These are phyloP conservation scores for Chrysopogon serrulatus DNA, from an alignment of 176 grass and related monocot genomes.

Conservation along the genomic window DNA sequence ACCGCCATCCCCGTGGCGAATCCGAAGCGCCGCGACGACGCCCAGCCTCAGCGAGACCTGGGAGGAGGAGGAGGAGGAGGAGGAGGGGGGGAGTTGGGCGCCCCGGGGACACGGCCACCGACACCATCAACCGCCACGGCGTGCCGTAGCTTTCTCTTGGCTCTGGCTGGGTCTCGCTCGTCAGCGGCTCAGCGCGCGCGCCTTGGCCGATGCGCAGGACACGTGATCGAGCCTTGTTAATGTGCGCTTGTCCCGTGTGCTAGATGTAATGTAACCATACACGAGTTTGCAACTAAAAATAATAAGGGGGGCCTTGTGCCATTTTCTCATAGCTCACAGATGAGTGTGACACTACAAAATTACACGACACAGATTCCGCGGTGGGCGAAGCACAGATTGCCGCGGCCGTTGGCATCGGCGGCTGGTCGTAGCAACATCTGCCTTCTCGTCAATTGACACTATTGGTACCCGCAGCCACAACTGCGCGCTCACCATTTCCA, in stretches of 20 bases:
- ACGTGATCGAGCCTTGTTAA: neutral
- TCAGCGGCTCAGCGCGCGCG: too few relatives aligned
- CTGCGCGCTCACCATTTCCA: neutral
- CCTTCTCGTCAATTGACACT: neutral
- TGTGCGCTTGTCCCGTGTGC: neutral
- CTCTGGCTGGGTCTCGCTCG: neutral
- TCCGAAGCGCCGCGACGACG: neutral
- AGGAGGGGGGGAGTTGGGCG: neutral
- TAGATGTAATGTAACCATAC: neutral
- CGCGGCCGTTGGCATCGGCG: neutral
- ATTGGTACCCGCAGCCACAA: neutral
- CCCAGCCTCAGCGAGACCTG: neutral
- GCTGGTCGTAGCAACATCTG: neutral
- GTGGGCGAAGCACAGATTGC: neutral
- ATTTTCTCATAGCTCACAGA: neutral
- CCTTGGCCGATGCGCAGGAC: neutral
- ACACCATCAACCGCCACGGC: slow-evolving; percentile 37
- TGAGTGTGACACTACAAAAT: neutral
- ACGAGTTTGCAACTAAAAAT: neutral
- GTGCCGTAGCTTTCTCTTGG: slow-evolving; percentile 22
- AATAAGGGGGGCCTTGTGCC: neutral
- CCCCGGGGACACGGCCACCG: slow-evolving; percentile 1
- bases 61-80: neutral
- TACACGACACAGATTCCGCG: neutral
- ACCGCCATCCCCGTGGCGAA: slow-evolving; percentile 20